Evolutionary conservation across 208 protist genomes (phyloP).

Genomic region (Acanthamoeba divionensis): DNA sequence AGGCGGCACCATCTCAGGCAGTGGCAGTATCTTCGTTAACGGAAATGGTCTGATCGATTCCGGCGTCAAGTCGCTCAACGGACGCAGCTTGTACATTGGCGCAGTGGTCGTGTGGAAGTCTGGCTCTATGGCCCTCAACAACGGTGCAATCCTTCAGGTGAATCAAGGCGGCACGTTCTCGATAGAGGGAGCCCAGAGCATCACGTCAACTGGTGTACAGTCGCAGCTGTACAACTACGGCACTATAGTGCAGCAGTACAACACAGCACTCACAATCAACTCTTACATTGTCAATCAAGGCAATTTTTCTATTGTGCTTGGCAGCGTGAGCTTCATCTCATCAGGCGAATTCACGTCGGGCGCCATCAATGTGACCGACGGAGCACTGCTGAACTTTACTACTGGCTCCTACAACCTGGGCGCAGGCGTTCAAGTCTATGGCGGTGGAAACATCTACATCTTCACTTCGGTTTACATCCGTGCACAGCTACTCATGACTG

Average conservation of each 20-base stretch:
- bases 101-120: background rate
- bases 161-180: background rate
- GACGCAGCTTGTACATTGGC: constrained; percentile 19
- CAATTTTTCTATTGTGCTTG: constrained; percentile 26
- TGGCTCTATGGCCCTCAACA: constrained; percentile 11
- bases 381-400: background rate
- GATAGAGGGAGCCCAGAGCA: background rate
- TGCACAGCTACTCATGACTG: background rate
- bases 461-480: constrained; percentile 30
- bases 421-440: background rate
- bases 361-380: background rate
- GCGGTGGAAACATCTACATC: constrained; percentile 20
- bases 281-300: background rate
- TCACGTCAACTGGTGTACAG: constrained; percentile 4
- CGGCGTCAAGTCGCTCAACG: too few species aligned
- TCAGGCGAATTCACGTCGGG: constrained; percentile 38
- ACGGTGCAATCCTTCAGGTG: background rate
- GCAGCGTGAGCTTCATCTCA: background rate
- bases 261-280: background rate
- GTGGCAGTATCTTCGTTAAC: background rate
- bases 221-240: background rate
- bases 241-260: constrained; percentile 12
- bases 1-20: constrained; percentile 20
- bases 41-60: background rate
- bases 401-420: constrained; percentile 17